Evolutionary conservation across 805 yeast genomes (phyloP), one percentile per base, ranked within the genome.

Genomic region (Candida palmyrensis): DNA sequence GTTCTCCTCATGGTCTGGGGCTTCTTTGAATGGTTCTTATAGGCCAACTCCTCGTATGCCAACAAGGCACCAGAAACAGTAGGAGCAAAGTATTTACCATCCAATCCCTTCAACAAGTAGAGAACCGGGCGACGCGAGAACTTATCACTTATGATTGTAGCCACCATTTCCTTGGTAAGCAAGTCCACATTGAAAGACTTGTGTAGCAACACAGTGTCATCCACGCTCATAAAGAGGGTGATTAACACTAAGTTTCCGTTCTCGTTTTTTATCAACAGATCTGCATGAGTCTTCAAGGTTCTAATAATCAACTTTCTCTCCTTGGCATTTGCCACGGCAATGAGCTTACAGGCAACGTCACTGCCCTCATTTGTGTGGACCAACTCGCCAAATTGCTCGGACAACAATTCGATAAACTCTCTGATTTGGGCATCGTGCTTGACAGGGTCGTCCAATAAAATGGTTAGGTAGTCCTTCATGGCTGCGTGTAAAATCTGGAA

Each of bases 401-500:
- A 74, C 41, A 90, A 65, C 27, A 87, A 63, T 40, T 88, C 96
- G 45, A 88, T 76, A 50, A 90, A 79, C 35, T 85, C 95, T 45
- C 82, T 71, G 37, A 79, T 74, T 56, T 86, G 90, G 26, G 73
- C 70, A 38, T 66, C 71, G 45, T 53, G 45, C 25, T 42, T 45
- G 33, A 62, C 70, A 18, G 60, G 33, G 35, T 65, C 68, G 29
- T 72, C 77, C 40, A 77, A 77, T 42, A 87, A 77, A 39, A 87
- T 80, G 41, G 79, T 74, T 30, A 78, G 74, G 50, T 83, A 87
- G 57, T 90, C 96, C 53, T 73, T 80, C 96, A 90, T 87, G 32
- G 95, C 96, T 24, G 96, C 95, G 58, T 90, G 97, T 55, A 90
- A 74, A 44, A 90, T 82, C 57, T 88, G 95, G 72, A 90, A 90